Percentiles rank a stretch among this genome's conserved stretches.
Conservation (phyloP, 148 eudicot genomes). For the Nyssa sinensis region DNA sequence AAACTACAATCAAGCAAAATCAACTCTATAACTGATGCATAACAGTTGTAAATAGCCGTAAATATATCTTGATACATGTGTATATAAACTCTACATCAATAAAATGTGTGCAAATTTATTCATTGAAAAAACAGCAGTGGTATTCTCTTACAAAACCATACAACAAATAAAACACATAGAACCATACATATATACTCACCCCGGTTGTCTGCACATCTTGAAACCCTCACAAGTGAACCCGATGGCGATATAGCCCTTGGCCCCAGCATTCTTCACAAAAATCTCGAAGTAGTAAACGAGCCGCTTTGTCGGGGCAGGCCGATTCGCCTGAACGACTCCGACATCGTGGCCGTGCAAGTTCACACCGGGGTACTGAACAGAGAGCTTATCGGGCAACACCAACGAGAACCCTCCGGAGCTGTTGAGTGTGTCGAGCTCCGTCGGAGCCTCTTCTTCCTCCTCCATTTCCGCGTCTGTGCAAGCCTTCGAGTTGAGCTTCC, state of each 20-base stretch:
- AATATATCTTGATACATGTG: no score
- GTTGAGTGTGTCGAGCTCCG: slow-evolving; percentile 73
- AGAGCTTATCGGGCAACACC: slow-evolving; percentile 71
- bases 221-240: slow-evolving; percentile 73
- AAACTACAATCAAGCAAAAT: no score
- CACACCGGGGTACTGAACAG: slow-evolving; percentile 61
- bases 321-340: slow-evolving; percentile 80
- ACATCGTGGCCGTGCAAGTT: slow-evolving; percentile 86
- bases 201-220: slow-evolving; percentile 84
- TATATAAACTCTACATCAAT: no score
- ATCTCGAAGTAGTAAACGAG: slow-evolving; percentile 77
- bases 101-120: no score
- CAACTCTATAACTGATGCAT: no score
- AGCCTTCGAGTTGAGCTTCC: slow-evolving; percentile 41
- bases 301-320: slow-evolving; percentile 67
- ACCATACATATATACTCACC: slow-evolving; percentile 34
- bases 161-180: no score
- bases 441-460: slow-evolving; percentile 46
- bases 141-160: no score
- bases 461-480: slow-evolving; percentile 13
- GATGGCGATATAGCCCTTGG: slow-evolving; percentile 75
- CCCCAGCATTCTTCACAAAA: slow-evolving; percentile 64
- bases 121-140: no score
- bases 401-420: slow-evolving; percentile 73
- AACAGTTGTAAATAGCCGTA: no score